Evolutionary conservation across 352 stramenopile species (phyloP).

Genomic region (Phytophthora crassamura): DNA sequence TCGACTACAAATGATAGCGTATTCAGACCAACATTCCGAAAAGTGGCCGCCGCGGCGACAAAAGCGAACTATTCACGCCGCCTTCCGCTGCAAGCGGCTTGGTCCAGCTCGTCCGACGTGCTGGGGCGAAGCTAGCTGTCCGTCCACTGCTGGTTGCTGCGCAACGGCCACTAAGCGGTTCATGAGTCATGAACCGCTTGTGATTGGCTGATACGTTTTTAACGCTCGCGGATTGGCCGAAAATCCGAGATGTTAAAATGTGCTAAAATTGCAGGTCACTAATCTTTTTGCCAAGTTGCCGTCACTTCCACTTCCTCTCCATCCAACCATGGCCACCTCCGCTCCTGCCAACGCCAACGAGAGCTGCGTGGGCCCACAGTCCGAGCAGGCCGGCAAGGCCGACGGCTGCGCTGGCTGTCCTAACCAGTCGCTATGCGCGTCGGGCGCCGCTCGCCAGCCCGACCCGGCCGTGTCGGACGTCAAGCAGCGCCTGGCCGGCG

Average conservation of each 20-base stretch:
- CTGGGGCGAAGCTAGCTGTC: too few species aligned
- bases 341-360: conserved; percentile 75
- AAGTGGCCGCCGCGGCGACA: too few species aligned
- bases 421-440: conserved; percentile 97
- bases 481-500: conserved; percentile 68
- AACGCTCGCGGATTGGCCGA: too few species aligned
- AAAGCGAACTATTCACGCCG: too few species aligned
- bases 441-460: conserved; percentile 86
- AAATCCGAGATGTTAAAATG: too few species aligned
- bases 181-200: too few species aligned
- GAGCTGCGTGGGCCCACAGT: conserved; percentile 96
- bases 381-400: conserved; percentile 94
- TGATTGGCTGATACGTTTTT: too few species aligned
- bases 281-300: conserved; percentile 12
- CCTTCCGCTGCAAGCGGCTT: too few species aligned
- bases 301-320: neutral
- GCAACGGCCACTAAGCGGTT: too few species aligned
- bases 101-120: too few species aligned
- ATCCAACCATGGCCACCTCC: conserved; percentile 41
- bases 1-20: conserved; percentile 11
- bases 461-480: conserved; percentile 93
- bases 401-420: conserved; percentile 97
- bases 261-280: conserved; percentile 9
- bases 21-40: conserved; percentile 21
- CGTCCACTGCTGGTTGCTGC: too few species aligned